Evolutionary conservation across 345 rosid genomes (phyloP), one percentile per base, ranked within the genome.

Genomic region (Salix dunnii): DNA sequence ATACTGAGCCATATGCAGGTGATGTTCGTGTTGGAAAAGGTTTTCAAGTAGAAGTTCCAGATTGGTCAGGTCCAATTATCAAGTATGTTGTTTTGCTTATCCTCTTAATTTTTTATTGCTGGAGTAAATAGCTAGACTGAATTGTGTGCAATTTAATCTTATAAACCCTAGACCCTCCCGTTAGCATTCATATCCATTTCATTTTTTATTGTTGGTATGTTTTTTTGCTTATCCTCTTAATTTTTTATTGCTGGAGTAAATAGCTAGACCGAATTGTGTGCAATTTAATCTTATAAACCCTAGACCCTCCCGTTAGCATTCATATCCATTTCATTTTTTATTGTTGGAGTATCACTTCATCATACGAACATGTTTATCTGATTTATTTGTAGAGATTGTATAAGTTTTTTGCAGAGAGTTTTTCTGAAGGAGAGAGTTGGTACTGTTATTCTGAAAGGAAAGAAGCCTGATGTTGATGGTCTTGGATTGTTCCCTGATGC

Each of bases 31-130:
- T 90, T 70, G 98, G 99, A 20, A 96, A 90, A 85, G 90, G 92
- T 82, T 91, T 88, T 79, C 98, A 96, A 90, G 94, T 95, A 6
- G 89, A 94, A 62, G 90, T 96, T 79, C 92, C 97, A 74, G 93
- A 88, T 33, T 90, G 98, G 96, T 83, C 85, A 63, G 97, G 91
- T 82, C 97, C 94, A 76, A 72, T 77, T 43, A 80, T 75, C 40
- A 74, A 82, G 97, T 96, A 87, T 74, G 89, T 84, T 72, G 72
- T 43, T 74, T 46, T 71, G 33, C 31, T 76, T 74, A 80, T 71
- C 55, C 74, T 72, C 60, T 48, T 61, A 31, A 51, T 69, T 63
- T 68, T 33, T 33, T 33, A 33, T 33, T 33, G 36, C 36, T 33
- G 36, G 36, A 4, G 36, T 33, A 33, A 23, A 48, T 38, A 51